These are phyloP conservation scores for Verbena officinalis DNA, from an alignment of 257 asterid species.

Conservation along the genomic window DNA sequence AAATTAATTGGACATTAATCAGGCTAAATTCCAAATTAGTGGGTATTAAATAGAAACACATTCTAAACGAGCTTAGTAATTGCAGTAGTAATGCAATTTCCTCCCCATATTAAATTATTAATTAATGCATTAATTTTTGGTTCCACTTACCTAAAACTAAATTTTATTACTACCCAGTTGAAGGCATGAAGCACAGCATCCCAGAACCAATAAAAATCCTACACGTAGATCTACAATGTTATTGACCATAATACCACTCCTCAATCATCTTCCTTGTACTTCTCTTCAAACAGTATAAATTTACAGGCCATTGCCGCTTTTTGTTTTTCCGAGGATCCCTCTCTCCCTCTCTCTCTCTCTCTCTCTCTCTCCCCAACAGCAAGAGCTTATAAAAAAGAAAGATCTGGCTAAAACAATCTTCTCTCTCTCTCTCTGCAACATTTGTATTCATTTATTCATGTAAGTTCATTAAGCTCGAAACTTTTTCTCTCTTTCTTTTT, in stretches of 20 bases:
- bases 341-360: background rate
- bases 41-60: constrained; percentile 20
- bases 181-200: background rate
- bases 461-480: constrained; percentile 34
- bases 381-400: constrained; percentile 17
- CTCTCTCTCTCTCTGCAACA: background rate
- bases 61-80: constrained; percentile 7
- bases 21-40: constrained; percentile 12
- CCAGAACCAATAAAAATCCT: background rate
- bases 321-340: constrained; percentile 47
- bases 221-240: background rate
- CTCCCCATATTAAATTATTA: constrained; percentile 3
- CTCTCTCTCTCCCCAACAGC: constrained; percentile 3
- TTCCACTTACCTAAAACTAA: background rate
- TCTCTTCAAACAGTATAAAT: constrained; percentile 24
- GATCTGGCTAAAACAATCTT: constrained; percentile 14
- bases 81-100: constrained; percentile 16
- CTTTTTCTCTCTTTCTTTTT: constrained; percentile 1
- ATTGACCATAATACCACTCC: constrained; percentile 21
- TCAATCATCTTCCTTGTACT: constrained; percentile 6
- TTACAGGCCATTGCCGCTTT: constrained; percentile 3
- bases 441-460: constrained; percentile 33
- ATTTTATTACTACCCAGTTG: background rate
- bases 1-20: background rate
- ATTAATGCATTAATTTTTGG: constrained; percentile 4